Percentiles rank a stretch among this genome's conserved stretches.
phyloP scores from a whole-genome alignment of 129 eudicot genomes.

The Ambrosia trifida region DNA sequence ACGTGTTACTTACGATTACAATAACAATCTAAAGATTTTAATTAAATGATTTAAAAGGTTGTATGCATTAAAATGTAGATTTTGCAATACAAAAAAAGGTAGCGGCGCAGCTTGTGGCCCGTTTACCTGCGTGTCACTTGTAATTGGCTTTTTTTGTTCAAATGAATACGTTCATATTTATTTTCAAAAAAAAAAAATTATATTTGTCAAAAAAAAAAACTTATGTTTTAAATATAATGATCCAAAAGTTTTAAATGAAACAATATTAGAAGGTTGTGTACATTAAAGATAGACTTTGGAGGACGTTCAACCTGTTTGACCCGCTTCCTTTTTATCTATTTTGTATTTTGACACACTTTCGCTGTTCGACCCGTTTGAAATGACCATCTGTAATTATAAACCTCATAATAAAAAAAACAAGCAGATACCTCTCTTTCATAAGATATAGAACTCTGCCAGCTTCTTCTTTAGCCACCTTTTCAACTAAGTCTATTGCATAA shows the following conservation, averaged over 20 bases:
- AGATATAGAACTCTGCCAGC: slow-evolving; percentile 77
- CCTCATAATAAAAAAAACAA: not conserved
- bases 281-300: not conserved
- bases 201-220: too few relatives aligned
- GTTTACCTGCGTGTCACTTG: too few relatives aligned
- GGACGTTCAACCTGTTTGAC: not conserved
- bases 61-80: not conserved
- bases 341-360: too few relatives aligned
- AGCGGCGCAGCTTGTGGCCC: too few relatives aligned
- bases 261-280: not conserved
- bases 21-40: not conserved
- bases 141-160: too few relatives aligned
- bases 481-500: slow-evolving; percentile 75
- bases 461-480: slow-evolving; percentile 85
- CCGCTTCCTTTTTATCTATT: not conserved
- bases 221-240: too few relatives aligned
- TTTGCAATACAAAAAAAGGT: too few relatives aligned
- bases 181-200: too few relatives aligned
- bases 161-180: too few relatives aligned
- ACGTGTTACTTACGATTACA: not conserved
- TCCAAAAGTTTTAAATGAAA: not conserved
- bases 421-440: slow-evolving; percentile 79
- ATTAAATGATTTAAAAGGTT: not conserved
- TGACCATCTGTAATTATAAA: not conserved
- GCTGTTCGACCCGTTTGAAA: not conserved